Evolutionary conservation across 225 moss, liverwort and hornwort species (phyloP).

Genomic region (Bryum argenteum): DNA sequence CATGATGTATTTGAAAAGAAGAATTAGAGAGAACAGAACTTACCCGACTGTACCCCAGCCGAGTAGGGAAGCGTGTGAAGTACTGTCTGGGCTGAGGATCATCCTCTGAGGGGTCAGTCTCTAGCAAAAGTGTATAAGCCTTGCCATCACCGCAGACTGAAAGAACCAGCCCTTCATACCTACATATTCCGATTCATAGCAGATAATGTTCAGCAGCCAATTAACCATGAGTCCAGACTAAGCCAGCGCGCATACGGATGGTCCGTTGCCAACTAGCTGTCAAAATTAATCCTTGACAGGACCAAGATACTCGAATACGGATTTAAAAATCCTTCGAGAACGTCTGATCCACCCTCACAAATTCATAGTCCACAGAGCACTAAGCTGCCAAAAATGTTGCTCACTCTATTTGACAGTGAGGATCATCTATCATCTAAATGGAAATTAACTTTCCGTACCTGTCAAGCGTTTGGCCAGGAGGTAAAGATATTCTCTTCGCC

Average conservation of each 20-base stretch:
- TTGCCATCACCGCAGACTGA: conserved; percentile 93
- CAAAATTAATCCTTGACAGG: background rate
- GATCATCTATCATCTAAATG: conserved; percentile 2
- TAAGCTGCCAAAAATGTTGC: background rate
- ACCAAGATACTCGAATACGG: background rate
- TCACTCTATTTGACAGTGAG: background rate
- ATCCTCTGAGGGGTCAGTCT: conserved; percentile 66
- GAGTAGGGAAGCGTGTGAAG: conserved; percentile 71
- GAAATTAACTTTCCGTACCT: conserved; percentile 50
- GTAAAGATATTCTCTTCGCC: conserved; percentile 64
- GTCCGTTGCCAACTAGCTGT: background rate
- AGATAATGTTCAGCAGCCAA: conserved; percentile 1
- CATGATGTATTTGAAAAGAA: background rate
- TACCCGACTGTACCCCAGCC: conserved; percentile 87
- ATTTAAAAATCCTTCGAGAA: no score
- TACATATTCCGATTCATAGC: conserved; percentile 28
- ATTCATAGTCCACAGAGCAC: background rate
- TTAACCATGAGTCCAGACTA: background rate
- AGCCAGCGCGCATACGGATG: background rate
- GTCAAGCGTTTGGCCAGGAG: conserved; percentile 89
- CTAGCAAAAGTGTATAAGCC: conserved; percentile 71
- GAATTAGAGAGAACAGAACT: conserved; percentile 18
- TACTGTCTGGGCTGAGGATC: conserved; percentile 57
- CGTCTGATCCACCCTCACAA: background rate
- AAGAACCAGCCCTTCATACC: conserved; percentile 83